These are phyloP conservation scores for Alloascoidea africana DNA, from an alignment of 805 yeast species.

Conservation along the genomic window DNA sequence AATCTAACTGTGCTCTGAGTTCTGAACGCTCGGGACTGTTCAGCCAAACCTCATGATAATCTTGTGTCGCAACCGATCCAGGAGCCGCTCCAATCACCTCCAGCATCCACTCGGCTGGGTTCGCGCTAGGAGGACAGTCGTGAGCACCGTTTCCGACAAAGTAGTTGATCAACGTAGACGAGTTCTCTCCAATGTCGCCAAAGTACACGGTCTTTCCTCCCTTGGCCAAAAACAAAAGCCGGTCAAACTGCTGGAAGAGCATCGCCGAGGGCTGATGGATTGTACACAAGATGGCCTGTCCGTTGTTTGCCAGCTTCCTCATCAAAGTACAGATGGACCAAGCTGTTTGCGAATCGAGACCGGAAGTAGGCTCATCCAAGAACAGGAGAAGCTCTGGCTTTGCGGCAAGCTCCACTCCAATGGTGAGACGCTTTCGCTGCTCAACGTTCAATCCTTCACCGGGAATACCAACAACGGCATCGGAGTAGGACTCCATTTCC, in stretches of 20 bases:
- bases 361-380: conserved; percentile 63
- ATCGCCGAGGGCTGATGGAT: conserved; percentile 71
- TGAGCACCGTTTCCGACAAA: conserved; percentile 65
- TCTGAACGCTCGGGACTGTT: conserved; percentile 34
- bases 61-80: conserved; percentile 38
- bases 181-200: conserved; percentile 64
- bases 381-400: conserved; percentile 47
- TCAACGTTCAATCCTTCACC: conserved; percentile 63
- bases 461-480: conserved; percentile 66
- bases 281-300: conserved; percentile 64
- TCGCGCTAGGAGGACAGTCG: conserved; percentile 41
- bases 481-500: conserved; percentile 57
- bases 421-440: conserved; percentile 51
- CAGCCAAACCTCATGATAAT: conserved; percentile 54
- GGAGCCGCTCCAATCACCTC: conserved; percentile 75
- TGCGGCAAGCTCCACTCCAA: conserved; percentile 61
- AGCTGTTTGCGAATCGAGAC: conserved; percentile 49
- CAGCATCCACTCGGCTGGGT: conserved; percentile 66
- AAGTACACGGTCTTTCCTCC: conserved; percentile 77
- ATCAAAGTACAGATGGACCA: conserved; percentile 58
- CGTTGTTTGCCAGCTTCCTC: conserved; percentile 52
- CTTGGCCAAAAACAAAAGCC: conserved; percentile 47
- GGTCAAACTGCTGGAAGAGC: conserved; percentile 50
- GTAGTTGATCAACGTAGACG: conserved; percentile 39
- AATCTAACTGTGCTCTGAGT: conserved; percentile 42